Evolutionary conservation across 1,284 basidiomycete genomes (phyloP).

Genomic region (Tausonia pullulans): DNA sequence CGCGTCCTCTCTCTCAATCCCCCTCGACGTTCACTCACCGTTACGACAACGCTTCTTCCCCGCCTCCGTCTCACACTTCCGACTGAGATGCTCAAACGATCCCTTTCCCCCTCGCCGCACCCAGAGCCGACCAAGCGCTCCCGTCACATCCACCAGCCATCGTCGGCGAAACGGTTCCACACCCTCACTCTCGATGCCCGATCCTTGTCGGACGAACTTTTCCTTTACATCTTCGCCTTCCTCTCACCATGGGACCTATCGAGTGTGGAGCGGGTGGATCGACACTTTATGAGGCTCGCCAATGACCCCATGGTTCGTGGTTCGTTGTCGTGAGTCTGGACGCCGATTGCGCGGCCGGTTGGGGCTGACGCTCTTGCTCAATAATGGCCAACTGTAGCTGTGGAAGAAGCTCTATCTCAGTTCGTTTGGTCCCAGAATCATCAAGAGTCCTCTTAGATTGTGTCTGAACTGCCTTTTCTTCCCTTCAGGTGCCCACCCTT

Average conservation of each 20-base stretch:
- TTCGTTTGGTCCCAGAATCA: background rate
- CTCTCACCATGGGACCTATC: constrained; percentile 2
- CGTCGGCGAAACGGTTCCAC: background rate
- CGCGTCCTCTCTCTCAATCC: too few relatives aligned
- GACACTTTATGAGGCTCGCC: constrained; percentile 11
- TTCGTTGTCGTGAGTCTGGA: too few relatives aligned
- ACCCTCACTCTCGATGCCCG: constrained; percentile 8
- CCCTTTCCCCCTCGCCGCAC: background rate
- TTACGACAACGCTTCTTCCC: too few relatives aligned
- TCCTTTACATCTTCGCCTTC: constrained; percentile 4
- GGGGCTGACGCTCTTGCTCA: background rate
- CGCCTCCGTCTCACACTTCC: too few relatives aligned
- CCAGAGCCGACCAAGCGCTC: background rate
- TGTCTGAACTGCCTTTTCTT: background rate
- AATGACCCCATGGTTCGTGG: constrained; percentile 4
- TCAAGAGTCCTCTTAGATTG: background rate
- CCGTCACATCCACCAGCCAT: background rate
- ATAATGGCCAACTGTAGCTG: background rate
- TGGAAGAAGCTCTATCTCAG: constrained; percentile 3
- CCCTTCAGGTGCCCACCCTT: background rate
- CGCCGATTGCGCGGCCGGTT: background rate
- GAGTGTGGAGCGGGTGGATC: constrained; percentile 8
- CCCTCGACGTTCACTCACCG: too few relatives aligned
- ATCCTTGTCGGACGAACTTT: constrained; percentile 14
- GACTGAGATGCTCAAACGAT: background rate